Evolutionary conservation across 148 eudicot species (phyloP).

Genomic region (Salicornia ramosissima): DNA sequence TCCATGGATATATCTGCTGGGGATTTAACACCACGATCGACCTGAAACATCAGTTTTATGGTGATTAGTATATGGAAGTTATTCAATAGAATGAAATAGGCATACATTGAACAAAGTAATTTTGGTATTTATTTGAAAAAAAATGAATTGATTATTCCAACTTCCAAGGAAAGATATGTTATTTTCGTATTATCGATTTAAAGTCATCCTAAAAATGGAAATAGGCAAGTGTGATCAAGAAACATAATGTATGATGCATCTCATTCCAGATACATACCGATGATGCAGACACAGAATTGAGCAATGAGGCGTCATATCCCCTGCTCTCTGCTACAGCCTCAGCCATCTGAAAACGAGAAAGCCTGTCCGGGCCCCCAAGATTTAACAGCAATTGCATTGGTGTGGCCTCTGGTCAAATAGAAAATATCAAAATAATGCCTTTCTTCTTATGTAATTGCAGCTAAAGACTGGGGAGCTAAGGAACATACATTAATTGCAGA

Average conservation of each 20-base stretch:
- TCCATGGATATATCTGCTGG: slow-evolving; percentile 97
- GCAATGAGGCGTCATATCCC: slow-evolving; percentile 58
- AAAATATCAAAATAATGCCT: background rate
- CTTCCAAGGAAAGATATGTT: background rate
- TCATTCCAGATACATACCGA: slow-evolving; percentile 47
- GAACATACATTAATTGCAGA: too few relatives aligned
- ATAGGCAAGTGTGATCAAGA: background rate
- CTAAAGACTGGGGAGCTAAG: too few relatives aligned
- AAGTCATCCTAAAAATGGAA: background rate
- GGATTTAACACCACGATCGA: slow-evolving; percentile 86
- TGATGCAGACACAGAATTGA: slow-evolving; percentile 76
- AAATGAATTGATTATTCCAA: too few relatives aligned
- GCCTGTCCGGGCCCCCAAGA: slow-evolving; percentile 83
- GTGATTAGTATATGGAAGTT: background rate
- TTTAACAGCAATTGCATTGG: slow-evolving; percentile 61
- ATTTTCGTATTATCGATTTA: background rate
- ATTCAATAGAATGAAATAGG: background rate
- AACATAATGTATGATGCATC: background rate
- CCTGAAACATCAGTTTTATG: slow-evolving; percentile 37
- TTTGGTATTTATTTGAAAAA: too few relatives aligned
- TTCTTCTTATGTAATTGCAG: too few relatives aligned
- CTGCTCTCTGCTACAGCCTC: slow-evolving; percentile 65
- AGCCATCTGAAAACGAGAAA: slow-evolving; percentile 89
- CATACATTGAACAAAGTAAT: background rate
- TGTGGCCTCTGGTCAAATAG: slow-evolving; percentile 42